phyloP scores from a whole-genome alignment of 1,139 yeast genomes.

The Geotrichum aggregatum region DNA sequence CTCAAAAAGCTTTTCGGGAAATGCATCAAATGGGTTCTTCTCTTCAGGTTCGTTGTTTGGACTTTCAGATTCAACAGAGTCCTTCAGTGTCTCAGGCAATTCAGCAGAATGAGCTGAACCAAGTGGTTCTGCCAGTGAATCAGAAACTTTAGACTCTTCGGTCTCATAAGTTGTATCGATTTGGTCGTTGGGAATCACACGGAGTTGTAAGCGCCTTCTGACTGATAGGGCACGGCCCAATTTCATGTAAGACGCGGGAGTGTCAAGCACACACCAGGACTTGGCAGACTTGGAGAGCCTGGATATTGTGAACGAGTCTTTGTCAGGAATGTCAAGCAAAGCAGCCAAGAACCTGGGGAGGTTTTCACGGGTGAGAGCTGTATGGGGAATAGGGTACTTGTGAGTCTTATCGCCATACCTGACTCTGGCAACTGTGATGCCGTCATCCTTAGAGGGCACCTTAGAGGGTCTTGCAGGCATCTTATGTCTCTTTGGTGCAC shows the following conservation, averaged over 20 bases:
- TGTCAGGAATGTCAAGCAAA: background rate
- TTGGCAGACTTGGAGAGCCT: conserved; percentile 35
- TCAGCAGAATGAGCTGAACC: conserved; percentile 4
- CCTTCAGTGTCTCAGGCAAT: background rate
- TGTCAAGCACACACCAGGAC: conserved; percentile 43
- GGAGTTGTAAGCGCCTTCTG: conserved; percentile 34
- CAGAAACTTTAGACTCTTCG: background rate
- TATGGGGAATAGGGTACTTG: conserved; percentile 1
- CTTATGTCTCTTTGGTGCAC: background rate
- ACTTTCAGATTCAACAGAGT: background rate
- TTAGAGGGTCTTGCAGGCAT: background rate
- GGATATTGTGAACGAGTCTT: conserved; percentile 16
- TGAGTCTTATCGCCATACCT: conserved; percentile 1
- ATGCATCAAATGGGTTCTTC: background rate
- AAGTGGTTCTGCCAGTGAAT: background rate
- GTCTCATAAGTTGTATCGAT: background rate
- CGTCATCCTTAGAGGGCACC: background rate
- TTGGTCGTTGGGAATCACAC: conserved; percentile 13
- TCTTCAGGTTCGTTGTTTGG: background rate
- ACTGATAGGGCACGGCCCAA: conserved; percentile 45
- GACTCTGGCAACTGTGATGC: background rate
- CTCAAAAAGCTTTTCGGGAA: conserved; percentile 11
- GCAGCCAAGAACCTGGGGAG: background rate
- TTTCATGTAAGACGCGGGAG: conserved; percentile 45
- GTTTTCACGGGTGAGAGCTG: background rate